Evolutionary conservation across 768 basidiomycete genomes (phyloP).

Genomic region (Paxillus rubicundulus): DNA sequence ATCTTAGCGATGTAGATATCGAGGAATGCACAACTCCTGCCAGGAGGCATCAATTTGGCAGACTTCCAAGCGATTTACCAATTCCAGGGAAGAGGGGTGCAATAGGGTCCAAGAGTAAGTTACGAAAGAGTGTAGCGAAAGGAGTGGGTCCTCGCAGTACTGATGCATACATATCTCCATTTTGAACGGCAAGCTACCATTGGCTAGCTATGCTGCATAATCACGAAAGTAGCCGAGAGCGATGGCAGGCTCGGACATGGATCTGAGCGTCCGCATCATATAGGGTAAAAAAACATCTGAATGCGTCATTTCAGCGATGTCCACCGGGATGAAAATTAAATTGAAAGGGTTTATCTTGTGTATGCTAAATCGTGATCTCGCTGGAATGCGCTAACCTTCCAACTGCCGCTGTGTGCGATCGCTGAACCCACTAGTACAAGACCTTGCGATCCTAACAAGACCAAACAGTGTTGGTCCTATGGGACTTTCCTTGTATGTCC

Average conservation of each 20-base stretch:
- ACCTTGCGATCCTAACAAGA: constrained; percentile 1
- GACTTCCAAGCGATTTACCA: neutral
- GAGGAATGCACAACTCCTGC: constrained; percentile 7
- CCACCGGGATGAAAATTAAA: constrained; percentile 1
- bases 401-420: neutral
- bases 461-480: neutral
- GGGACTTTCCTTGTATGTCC: neutral
- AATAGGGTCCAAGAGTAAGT: constrained; percentile 14
- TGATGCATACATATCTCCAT: neutral
- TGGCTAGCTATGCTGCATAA: neutral
- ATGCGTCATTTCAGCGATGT: constrained; percentile 1
- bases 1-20: constrained; percentile 1
- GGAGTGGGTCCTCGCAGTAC: neutral
- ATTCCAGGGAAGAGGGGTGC: neutral
- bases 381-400: neutral
- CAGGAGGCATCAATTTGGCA: constrained; percentile 4
- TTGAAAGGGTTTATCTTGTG: neutral
- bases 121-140: constrained; percentile 1
- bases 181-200: neutral
- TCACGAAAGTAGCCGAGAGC: neutral
- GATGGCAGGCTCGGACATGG: neutral
- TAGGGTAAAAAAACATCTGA: neutral
- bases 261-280: neutral
- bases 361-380: neutral
- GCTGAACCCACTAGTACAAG: neutral